A percentile compares a stretch with the other conserved stretches of the same genome.
Conservation (phyloP, 23 red algal species). For the Cyanidiococcus yangmingshanensis region DNA sequence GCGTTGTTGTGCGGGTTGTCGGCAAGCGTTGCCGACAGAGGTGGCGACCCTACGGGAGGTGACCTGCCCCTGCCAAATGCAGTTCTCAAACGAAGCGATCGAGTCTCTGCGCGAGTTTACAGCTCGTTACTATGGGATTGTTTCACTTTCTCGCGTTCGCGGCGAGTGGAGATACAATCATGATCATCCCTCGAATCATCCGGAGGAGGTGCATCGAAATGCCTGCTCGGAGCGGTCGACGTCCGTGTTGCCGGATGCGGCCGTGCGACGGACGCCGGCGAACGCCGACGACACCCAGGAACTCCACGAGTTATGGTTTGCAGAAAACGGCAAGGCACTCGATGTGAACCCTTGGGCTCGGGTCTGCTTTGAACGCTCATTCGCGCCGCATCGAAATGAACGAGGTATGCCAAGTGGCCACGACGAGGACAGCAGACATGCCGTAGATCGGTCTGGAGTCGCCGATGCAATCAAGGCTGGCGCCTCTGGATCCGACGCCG, state of each 20-base stretch:
- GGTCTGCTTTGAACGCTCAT: slow-evolving; percentile 13
- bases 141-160: background rate
- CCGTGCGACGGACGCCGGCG: background rate
- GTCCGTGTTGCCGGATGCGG: background rate
- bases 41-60: background rate
- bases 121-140: slow-evolving; percentile 34
- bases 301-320: background rate
- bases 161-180: background rate
- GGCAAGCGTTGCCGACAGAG: background rate
- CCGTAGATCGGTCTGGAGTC: background rate
- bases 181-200: background rate
- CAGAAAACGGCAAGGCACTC: background rate
- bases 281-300: background rate
- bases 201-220: background rate
- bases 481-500: background rate
- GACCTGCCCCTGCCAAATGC: background rate
- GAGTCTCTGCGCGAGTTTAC: slow-evolving; percentile 36
- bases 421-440: slow-evolving; percentile 6
- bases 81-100: background rate
- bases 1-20: slow-evolving; percentile 18
- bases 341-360: slow-evolving; percentile 15
- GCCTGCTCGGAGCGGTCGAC: background rate
- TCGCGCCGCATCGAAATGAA: background rate
- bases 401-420: background rate
- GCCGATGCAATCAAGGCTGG: background rate